These are phyloP conservation scores for Mariannaea elegans DNA, from an alignment of 2,329 filamentous ascomycete genomes.

Conservation along the genomic window DNA sequence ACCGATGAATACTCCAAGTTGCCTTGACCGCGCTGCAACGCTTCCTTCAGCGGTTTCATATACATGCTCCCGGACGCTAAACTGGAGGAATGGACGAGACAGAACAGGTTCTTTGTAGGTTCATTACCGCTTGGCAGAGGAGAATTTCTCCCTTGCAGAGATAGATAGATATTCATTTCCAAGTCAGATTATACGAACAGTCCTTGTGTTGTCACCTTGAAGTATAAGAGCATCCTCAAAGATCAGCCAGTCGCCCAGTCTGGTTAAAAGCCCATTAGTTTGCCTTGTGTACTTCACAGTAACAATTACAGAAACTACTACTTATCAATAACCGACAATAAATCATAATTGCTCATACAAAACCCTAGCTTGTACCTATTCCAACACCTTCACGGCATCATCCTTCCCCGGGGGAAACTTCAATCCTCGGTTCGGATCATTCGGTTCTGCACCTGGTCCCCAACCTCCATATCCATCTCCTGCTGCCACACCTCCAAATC, in stretches of 20 bases:
- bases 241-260: no score
- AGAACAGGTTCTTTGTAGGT: conserved; percentile 30
- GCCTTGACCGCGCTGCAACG: no score
- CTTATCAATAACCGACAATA: no score
- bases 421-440: conserved; percentile 42
- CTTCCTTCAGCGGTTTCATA: conserved; percentile 28
- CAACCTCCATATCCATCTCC: conserved; percentile 47
- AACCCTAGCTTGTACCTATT: background rate
- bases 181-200: no score
- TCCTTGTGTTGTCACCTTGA: no score
- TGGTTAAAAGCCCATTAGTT: no score
- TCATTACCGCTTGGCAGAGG: conserved; percentile 25
- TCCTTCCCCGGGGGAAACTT: conserved; percentile 46
- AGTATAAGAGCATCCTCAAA: no score
- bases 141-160: conserved; percentile 20
- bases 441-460: conserved; percentile 42
- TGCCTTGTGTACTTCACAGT: no score
- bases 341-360: background rate
- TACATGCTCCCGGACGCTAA: conserved; percentile 24
- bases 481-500: conserved; percentile 42
- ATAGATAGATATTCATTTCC: no score
- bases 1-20: no score
- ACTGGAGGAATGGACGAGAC: conserved; percentile 28
- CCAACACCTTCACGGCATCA: background rate
- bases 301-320: no score